Base-by-base conservation (phyloP, 2,329 filamentous ascomycete species). In the Simplicillium aogashimaense region DNA sequence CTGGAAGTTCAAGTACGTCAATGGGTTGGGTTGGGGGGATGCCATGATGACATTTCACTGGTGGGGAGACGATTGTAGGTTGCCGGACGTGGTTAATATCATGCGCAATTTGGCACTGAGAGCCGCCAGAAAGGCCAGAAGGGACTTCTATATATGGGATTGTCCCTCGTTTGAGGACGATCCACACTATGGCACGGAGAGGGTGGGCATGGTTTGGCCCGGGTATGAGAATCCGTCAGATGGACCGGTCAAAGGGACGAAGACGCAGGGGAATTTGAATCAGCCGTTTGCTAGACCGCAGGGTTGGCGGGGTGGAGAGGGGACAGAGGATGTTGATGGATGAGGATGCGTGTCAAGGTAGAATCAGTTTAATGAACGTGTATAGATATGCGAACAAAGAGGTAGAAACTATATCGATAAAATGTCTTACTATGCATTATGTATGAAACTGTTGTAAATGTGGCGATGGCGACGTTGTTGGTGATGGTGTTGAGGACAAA, bases 1-100 rank as follows among this genome's bases (percentile, higher is more conserved):
- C 39, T 50, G 42, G 43, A 16, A 38, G 9, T 42, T 46, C 18
- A 31, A 35, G 16, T 52, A 43, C 40, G 42, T 39, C 32, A 50
- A 50, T 38, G 36, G 29, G 0, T 25, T 38, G 37, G 41, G 28
- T 36, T 52, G 44, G 29, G 37, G 28, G 12, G 35, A 37, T 14
- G 35, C 35, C 15, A 37, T 25, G 35, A 6, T 37, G 16, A 9
- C 3, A 6, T 20, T 37, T 18, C 12, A 20, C 17, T 20, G 11
- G 29, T 32, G 20, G 11, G 9, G 14, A 4, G 7, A n/a, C 4
- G 15, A n/a, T 7, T 25, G 17, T n/a, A 4, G 33, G 14, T 15
- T 14, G 14, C 4, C n/a, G 6, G 15, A 32, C n/a, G 29, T 34
- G 9, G 37, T 39, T 15, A 13, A 7, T 6, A 3, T 16, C 5